A percentile compares a stretch with the other conserved stretches of the same genome.
These are phyloP conservation scores for Myriosclerotinia duriaeana DNA, from an alignment of 2,329 filamentous ascomycete species.

Conservation along the genomic window DNA sequence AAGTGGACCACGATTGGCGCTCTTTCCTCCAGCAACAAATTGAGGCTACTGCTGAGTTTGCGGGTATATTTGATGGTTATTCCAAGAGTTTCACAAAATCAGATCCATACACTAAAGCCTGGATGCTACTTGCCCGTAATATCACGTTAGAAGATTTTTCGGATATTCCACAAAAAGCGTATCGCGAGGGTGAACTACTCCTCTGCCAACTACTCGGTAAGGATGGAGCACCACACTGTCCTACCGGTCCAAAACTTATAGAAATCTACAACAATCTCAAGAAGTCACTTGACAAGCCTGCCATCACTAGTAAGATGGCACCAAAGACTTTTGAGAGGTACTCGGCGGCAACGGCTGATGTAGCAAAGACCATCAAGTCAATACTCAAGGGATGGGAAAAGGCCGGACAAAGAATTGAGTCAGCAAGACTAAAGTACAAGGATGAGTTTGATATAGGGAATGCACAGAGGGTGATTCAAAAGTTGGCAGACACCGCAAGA, in stretches of 20 bases:
- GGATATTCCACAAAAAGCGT: neutral
- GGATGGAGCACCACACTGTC: neutral
- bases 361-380: neutral
- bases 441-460: neutral
- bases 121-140: neutral
- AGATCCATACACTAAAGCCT: neutral
- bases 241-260: neutral
- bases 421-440: neutral
- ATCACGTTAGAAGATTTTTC: neutral
- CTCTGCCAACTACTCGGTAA: neutral
- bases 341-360: neutral
- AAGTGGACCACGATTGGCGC: constrained; percentile 12
- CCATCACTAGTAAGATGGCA: neutral
- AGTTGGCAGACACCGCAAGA: neutral
- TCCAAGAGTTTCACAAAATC: neutral
- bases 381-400: constrained; percentile 4
- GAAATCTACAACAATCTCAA: neutral
- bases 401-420: neutral
- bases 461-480: neutral
- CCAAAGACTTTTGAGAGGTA: neutral
- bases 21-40: constrained; percentile 5
- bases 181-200: neutral
- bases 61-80: neutral
- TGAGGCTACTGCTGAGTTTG: neutral
- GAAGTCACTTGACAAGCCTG: neutral